Percentiles rank a stretch among this genome's conserved stretches.
These are phyloP conservation scores for Cymbidium sinense DNA, from an alignment of 106 monocot genomes.

Conservation along the genomic window DNA sequence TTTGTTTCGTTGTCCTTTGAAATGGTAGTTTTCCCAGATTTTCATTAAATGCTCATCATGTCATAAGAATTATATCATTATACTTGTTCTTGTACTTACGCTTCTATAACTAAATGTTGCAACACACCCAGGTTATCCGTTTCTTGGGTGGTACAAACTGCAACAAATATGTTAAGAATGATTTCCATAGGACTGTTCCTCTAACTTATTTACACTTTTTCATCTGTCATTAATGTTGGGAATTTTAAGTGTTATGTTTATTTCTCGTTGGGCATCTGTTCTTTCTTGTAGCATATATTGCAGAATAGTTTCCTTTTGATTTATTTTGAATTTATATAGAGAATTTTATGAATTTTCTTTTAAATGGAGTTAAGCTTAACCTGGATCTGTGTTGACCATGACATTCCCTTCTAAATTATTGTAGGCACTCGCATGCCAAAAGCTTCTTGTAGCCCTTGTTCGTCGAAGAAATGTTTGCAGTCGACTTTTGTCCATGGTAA, in stretches of 20 bases:
- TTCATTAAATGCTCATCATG: not conserved
- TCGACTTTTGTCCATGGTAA: slow-evolving; percentile 77
- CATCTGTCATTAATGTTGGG: not conserved
- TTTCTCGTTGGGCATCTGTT: not conserved
- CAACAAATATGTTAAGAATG: not conserved
- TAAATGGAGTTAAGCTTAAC: not conserved
- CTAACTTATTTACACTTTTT: not conserved
- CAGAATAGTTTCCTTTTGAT: not conserved
- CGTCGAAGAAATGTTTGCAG: slow-evolving; percentile 63
- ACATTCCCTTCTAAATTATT: not conserved
- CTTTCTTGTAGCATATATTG: not conserved
- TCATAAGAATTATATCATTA: not conserved
- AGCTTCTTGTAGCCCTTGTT: slow-evolving; percentile 79
- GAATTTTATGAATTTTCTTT: not conserved
- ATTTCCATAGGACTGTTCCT: not conserved
- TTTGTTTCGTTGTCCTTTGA: not conserved
- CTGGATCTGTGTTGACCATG: not conserved
- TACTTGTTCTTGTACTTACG: not conserved
- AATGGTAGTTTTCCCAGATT: not conserved
- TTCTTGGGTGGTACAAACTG: not conserved
- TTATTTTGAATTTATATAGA: not conserved
- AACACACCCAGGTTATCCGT: not conserved
- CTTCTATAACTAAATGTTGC: not conserved
- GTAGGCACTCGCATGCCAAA: slow-evolving; percentile 75
- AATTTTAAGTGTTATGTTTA: not conserved